Conservation (phyloP, 2,329 filamentous ascomycete species). For the Laburnicola sp. region DNA sequence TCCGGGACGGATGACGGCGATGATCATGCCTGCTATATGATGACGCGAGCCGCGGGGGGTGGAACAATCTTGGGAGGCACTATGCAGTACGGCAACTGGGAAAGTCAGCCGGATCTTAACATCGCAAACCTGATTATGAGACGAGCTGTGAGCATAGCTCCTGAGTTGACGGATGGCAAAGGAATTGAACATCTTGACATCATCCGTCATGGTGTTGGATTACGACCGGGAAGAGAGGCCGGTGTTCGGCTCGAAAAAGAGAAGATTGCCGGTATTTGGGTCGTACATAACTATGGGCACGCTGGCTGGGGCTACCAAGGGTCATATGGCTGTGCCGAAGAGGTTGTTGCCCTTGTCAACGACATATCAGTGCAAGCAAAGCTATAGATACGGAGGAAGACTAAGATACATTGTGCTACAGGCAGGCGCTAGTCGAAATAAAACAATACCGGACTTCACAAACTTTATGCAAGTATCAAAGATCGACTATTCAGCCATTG, state of each 20-base stretch:
- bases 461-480: too few species aligned
- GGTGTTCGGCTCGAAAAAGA: slow-evolving; percentile 77
- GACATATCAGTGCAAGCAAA: too few species aligned
- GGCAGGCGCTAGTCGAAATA: too few species aligned
- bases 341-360: too few species aligned
- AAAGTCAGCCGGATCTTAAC: slow-evolving; percentile 73
- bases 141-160: slow-evolving; percentile 66
- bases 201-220: slow-evolving; percentile 78
- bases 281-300: slow-evolving; percentile 74
- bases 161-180: slow-evolving; percentile 66
- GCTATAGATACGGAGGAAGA: too few species aligned
- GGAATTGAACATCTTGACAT: slow-evolving; percentile 68
- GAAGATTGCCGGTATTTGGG: slow-evolving; percentile 60
- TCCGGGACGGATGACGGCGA: slow-evolving; percentile 73
- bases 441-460: too few species aligned
- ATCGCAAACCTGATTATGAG: slow-evolving; percentile 82
- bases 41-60: slow-evolving; percentile 74
- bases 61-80: slow-evolving; percentile 83
- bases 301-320: too few species aligned
- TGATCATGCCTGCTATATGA: slow-evolving; percentile 75
- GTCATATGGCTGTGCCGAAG: too few species aligned
- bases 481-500: too few species aligned
- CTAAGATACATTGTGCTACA: too few species aligned
- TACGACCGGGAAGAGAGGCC: slow-evolving; percentile 71
- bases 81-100: slow-evolving; percentile 77